Conservation (phyloP, 2,329 filamentous ascomycete genomes). For the Myriosclerotinia scirpicola region DNA sequence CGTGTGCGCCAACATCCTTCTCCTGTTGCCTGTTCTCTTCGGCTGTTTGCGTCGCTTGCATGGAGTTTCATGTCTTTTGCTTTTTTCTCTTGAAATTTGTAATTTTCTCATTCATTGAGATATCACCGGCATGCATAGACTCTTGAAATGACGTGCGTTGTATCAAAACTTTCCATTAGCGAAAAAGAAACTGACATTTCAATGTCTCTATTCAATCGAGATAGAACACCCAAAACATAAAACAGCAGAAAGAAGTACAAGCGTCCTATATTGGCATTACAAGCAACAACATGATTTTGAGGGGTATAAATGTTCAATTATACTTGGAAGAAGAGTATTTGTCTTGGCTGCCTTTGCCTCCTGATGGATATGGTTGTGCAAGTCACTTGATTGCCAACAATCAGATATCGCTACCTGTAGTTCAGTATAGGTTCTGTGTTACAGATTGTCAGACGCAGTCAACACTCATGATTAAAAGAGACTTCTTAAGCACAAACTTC, state of each 20-base stretch:
- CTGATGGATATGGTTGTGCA: neutral
- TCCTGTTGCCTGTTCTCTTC: neutral
- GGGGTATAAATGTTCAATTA: no score
- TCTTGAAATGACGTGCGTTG: no score
- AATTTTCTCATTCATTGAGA: neutral
- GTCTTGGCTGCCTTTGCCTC: no score
- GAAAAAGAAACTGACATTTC: neutral
- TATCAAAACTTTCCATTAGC: neutral
- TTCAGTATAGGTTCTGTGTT: neutral
- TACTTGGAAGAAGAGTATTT: neutral
- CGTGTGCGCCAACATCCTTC: neutral
- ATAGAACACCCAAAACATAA: neutral
- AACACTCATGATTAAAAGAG: neutral
- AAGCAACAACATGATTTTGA: neutral
- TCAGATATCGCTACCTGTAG: neutral
- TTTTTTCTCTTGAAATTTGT: neutral
- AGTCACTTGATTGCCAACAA: conserved; percentile 15
- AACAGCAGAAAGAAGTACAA: neutral
- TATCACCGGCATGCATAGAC: neutral
- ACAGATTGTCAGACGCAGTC: neutral
- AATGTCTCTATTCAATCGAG: neutral
- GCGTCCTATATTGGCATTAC: neutral
- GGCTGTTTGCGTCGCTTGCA: neutral
- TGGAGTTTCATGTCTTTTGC: neutral
- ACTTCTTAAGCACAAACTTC: neutral